phyloP scores from a whole-genome alignment of 2,329 filamentous ascomycete genomes.

The Pyrenophora tritici-repentis region DNA sequence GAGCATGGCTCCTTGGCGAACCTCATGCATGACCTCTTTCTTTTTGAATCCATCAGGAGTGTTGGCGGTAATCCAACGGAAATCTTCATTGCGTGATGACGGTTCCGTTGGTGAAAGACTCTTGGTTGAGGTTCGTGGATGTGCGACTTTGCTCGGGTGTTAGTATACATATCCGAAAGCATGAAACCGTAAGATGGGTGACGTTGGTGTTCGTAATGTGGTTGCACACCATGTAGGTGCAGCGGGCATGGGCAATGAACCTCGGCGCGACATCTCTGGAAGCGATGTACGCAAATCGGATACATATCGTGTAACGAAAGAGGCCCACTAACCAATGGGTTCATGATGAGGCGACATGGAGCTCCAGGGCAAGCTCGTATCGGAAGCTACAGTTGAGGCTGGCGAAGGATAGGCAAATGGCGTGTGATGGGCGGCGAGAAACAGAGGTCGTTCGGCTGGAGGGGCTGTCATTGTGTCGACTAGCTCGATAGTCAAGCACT shows the following conservation, averaged over 20 bases:
- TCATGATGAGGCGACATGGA: conserved; percentile 31
- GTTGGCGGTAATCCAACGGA: conserved; percentile 43
- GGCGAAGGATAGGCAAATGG: conserved; percentile 29
- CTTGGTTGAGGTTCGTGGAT: conserved; percentile 14
- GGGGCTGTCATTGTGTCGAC: conserved; percentile 28
- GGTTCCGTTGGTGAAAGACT: conserved; percentile 15
- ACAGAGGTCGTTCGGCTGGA: conserved; percentile 30
- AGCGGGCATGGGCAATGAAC: conserved; percentile 2
- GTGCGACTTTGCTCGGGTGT: conserved; percentile 11
- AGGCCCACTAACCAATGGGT: conserved; percentile 28
- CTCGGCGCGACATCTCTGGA: conserved; percentile 5
- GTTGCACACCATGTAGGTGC: background rate
- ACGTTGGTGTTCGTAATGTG: background rate
- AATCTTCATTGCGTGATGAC: conserved; percentile 11
- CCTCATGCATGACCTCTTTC: conserved; percentile 38
- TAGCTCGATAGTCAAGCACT: conserved; percentile 8
- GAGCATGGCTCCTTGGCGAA: conserved; percentile 46
- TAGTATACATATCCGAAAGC: conserved; percentile 2
- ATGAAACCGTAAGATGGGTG: background rate
- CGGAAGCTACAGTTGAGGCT: conserved; percentile 25
- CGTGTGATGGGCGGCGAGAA: conserved; percentile 25
- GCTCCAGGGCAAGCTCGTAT: conserved; percentile 27
- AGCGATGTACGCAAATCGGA: background rate
- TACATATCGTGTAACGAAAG: conserved; percentile 13
- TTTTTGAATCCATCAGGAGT: conserved; percentile 41